phyloP scores from a whole-genome alignment of 2,329 filamentous ascomycete genomes.

The Decorospora gaudefroyi region DNA sequence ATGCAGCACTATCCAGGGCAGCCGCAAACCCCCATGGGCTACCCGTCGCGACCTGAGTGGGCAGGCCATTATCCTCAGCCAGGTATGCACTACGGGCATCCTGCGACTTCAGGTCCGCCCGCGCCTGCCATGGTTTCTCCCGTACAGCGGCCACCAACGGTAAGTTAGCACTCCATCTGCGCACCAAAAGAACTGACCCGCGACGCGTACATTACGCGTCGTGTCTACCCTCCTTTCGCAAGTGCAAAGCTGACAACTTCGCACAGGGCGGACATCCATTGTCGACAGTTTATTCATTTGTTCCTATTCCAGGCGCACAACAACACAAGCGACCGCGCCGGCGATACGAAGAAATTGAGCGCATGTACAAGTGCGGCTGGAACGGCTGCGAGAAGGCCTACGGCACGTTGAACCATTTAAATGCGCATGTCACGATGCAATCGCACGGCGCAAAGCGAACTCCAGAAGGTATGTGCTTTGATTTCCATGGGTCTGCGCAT shows the following conservation, averaged over 20 bases:
- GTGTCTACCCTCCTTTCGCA: background rate
- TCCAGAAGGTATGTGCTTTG: conserved; percentile 79
- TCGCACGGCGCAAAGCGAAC: conserved; percentile 93
- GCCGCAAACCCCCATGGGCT: conserved; percentile 61
- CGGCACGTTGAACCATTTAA: conserved; percentile 94
- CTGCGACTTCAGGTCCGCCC: conserved; percentile 61
- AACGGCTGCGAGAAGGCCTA: conserved; percentile 99
- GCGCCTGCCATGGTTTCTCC: conserved; percentile 63
- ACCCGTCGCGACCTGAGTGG: conserved; percentile 73
- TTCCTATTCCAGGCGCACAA: conserved; percentile 93
- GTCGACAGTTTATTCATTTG: conserved; percentile 93
- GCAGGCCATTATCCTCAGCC: conserved; percentile 59
- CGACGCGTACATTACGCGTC: conserved; percentile 1
- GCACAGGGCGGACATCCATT: conserved; percentile 57
- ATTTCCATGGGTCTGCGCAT: conserved; percentile 9
- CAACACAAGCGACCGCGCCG: conserved; percentile 94
- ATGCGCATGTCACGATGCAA: conserved; percentile 99
- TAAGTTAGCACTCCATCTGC: conserved; percentile 52
- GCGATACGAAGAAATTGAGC: conserved; percentile 96
- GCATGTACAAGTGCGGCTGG: conserved; percentile 99
- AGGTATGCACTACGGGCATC: conserved; percentile 55
- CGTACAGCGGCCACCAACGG: conserved; percentile 64
- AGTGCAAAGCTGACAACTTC: conserved; percentile 15
- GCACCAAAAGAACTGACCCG: background rate
- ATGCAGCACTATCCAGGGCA: conserved; percentile 76